phyloP scores from a whole-genome alignment of 495 filamentous ascomycete species.

The Recurvomyces mirabilis region DNA sequence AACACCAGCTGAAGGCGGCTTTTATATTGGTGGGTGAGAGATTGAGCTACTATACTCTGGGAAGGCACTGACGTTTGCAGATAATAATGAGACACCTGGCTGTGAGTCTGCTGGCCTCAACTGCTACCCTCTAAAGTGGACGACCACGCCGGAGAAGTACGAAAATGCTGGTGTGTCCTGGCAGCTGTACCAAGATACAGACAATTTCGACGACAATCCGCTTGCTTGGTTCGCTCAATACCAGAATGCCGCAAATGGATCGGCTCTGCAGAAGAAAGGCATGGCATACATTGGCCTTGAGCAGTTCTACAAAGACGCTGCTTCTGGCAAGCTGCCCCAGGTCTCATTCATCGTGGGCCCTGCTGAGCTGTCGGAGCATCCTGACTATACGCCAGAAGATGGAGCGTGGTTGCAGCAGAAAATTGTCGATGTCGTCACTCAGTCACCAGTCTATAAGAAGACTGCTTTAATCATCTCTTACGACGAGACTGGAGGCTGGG shows the following conservation, averaged over 20 bases:
- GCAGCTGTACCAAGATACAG: conserved; percentile 43
- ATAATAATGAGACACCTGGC: conserved; percentile 46
- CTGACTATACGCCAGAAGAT: conserved; percentile 42
- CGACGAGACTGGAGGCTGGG: conserved; percentile 46
- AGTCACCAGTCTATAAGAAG: conserved; percentile 38
- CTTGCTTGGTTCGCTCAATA: conserved; percentile 45
- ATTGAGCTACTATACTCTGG: background rate
- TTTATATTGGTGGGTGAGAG: too few relatives aligned
- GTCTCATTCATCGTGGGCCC: conserved; percentile 45
- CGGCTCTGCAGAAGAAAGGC: conserved; percentile 36
- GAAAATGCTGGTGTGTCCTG: conserved; percentile 43
- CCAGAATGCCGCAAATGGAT: conserved; percentile 34
- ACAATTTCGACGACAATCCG: conserved; percentile 47
- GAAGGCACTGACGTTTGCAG: conserved; percentile 44
- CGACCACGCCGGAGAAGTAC: conserved; percentile 42
- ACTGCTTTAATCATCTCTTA: conserved; percentile 44
- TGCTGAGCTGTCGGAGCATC: conserved; percentile 42
- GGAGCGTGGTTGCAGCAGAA: conserved; percentile 48
- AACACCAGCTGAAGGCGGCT: conserved; percentile 29
- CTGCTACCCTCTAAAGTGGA: conserved; percentile 47
- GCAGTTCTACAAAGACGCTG: conserved; percentile 39
- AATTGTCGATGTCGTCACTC: conserved; percentile 41
- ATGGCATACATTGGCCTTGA: conserved; percentile 37
- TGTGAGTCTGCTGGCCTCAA: conserved; percentile 37
- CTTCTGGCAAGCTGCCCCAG: conserved; percentile 42